A percentile compares a stretch with the other conserved stretches of the same genome.
phyloP scores from a whole-genome alignment of 306 rosid genomes.

The Citrullus colocynthis region DNA sequence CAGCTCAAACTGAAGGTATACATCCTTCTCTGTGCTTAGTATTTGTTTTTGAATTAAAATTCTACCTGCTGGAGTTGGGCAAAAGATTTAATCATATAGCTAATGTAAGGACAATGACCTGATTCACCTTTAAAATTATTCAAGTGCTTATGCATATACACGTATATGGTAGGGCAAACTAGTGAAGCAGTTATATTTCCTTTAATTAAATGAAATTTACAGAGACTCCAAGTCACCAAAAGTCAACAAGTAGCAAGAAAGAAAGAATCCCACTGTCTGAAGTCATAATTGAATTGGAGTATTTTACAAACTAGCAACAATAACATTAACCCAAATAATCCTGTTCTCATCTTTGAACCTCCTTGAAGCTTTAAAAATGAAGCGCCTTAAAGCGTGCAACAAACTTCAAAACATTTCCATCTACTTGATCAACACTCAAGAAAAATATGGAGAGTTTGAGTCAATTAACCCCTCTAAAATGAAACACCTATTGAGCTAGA shows the following conservation, averaged over 20 bases:
- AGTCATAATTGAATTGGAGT: background rate
- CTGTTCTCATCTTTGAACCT: background rate
- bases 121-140: background rate
- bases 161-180: background rate
- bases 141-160: background rate
- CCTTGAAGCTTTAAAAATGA: background rate
- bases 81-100: background rate
- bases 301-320: background rate
- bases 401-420: background rate
- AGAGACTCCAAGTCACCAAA: background rate
- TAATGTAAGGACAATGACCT: background rate
- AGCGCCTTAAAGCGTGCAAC: background rate
- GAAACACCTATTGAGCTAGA: background rate
- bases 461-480: background rate
- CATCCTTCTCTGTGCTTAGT: background rate
- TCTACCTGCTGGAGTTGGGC: background rate
- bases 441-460: background rate
- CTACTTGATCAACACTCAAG: background rate
- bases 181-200: background rate
- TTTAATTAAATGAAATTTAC: background rate
- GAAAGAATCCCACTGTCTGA: background rate
- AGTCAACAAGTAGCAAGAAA: background rate
- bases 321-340: background rate
- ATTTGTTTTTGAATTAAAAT: background rate
- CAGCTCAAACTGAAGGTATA: constrained; percentile 38